Evolutionary conservation across 345 rosid species (phyloP).

Genomic region (Rhodamnia rubescens): DNA sequence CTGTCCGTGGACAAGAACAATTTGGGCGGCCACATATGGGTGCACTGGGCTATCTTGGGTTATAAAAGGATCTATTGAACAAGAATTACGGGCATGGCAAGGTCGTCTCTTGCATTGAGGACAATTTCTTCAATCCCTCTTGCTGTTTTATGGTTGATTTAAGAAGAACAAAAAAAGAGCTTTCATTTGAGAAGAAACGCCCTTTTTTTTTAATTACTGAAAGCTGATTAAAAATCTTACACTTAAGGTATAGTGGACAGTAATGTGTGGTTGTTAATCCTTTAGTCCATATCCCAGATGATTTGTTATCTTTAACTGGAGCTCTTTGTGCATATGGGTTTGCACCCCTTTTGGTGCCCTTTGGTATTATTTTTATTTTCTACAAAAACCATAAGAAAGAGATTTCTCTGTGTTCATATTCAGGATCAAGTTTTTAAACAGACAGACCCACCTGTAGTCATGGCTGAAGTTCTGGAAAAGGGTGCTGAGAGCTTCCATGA

Average conservation of each 20-base stretch:
- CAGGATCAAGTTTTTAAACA: neutral
- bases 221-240: neutral
- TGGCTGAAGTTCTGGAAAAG: conserved; percentile 71
- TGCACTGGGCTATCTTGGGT: neutral
- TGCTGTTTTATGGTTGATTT: neutral
- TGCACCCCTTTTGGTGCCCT: neutral
- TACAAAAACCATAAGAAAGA: neutral
- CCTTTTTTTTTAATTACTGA: neutral
- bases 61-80: neutral
- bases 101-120: neutral
- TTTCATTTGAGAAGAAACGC: neutral
- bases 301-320: neutral
- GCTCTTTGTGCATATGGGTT: neutral
- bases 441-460: conserved; percentile 67
- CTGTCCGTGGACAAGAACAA: neutral
- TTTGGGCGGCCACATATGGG: neutral
- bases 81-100: neutral
- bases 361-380: neutral
- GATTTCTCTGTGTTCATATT: neutral
- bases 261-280: neutral
- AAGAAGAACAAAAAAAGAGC: neutral
- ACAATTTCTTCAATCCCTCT: neutral
- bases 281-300: neutral
- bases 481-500: conserved; percentile 90
- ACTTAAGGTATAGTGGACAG: neutral